phyloP scores from a whole-genome alignment of 2,329 filamentous ascomycete genomes.

The Ascochyta lentis region DNA sequence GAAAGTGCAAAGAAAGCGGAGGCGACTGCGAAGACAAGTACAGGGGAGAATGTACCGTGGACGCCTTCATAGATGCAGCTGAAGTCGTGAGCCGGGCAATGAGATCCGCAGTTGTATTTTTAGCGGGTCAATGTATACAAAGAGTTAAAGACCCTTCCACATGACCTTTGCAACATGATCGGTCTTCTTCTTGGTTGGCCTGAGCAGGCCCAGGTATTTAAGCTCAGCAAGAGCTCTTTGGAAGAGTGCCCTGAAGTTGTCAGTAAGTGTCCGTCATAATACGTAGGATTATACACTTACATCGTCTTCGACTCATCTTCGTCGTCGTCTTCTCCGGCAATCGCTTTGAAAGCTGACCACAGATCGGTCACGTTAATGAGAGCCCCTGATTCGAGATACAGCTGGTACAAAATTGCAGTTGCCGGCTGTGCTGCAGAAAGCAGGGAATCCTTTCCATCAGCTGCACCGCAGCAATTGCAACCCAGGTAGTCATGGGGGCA shows the following conservation, averaged over 20 bases:
- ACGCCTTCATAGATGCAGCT: slow-evolving; percentile 28
- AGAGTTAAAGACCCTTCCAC: slow-evolving; percentile 74
- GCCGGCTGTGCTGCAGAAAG: slow-evolving; percentile 69
- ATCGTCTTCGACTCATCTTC: slow-evolving; percentile 57
- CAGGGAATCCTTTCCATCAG: slow-evolving; percentile 49
- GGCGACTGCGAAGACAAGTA: slow-evolving; percentile 11
- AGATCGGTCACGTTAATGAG: slow-evolving; percentile 81
- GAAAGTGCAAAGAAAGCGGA: slow-evolving; percentile 9
- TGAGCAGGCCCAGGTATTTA: slow-evolving; percentile 84
- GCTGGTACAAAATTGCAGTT: slow-evolving; percentile 76
- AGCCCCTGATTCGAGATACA: slow-evolving; percentile 78
- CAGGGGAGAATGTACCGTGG: slow-evolving; percentile 5
- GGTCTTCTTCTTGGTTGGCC: slow-evolving; percentile 85
- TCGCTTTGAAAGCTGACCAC: slow-evolving; percentile 76
- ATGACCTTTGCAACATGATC: slow-evolving; percentile 88
- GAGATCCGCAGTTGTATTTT: background rate
- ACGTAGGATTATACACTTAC: slow-evolving; percentile 36
- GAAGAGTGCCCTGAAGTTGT: slow-evolving; percentile 68
- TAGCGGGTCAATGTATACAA: slow-evolving; percentile 3
- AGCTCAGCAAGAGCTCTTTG: slow-evolving; percentile 87
- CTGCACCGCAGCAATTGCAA: slow-evolving; percentile 69
- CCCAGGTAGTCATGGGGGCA: slow-evolving; percentile 79
- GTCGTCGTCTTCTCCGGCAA: slow-evolving; percentile 60
- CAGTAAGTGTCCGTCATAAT: background rate
- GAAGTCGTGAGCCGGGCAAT: slow-evolving; percentile 17